Base-by-base conservation (phyloP, 768 basidiomycete genomes). In the Pholiota microspora region DNA sequence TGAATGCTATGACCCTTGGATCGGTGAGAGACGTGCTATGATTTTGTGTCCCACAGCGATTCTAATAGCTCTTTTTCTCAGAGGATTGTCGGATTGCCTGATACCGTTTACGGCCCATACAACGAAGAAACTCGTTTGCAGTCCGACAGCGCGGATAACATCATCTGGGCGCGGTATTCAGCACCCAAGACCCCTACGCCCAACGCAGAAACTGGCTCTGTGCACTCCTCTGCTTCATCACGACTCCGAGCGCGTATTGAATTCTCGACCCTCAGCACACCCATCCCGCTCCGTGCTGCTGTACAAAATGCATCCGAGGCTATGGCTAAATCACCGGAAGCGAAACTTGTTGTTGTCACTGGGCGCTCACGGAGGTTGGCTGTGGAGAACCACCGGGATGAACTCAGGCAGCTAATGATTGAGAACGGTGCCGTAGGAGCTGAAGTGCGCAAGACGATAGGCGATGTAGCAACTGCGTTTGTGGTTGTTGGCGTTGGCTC, bases 81-180 rank as follows among this genome's bases (percentile, higher is more conserved):
- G 75, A 69, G 62, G 58, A 68, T 67, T 35, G 64, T 73, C 5
- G 78, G 70, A 2, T 76, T 82, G 61, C 80, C 80, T 0, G 89
- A 92, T 64, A 91, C 89, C 0, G 74, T 88, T 9, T 92, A 93
- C 57, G 86, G 82, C 0, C 77, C 80, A 44, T 71, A 72, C 2
- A 82, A 77, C 45, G 88, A 88, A 0, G 81, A 88, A 58, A 83
- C 77, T 21, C 79, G 79, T 4, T 62, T 96, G 57, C 85, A 87
- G 56, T 93, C 90, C 0, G 88, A 91, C 51, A 92, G 88, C 0
- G 94, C 93, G 0, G 95, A 98, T 65, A 83, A 84, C 58, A 73
- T 94, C 46, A 67, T 78, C 0, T 95, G 94, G 92, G 70, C 71
- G 0, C 80, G 75, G 48, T 93, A 85, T 62, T 77, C 83, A 0